Evolutionary conservation across 345 rosid genomes (phyloP).

Genomic region (Lenwebbia sp.): DNA sequence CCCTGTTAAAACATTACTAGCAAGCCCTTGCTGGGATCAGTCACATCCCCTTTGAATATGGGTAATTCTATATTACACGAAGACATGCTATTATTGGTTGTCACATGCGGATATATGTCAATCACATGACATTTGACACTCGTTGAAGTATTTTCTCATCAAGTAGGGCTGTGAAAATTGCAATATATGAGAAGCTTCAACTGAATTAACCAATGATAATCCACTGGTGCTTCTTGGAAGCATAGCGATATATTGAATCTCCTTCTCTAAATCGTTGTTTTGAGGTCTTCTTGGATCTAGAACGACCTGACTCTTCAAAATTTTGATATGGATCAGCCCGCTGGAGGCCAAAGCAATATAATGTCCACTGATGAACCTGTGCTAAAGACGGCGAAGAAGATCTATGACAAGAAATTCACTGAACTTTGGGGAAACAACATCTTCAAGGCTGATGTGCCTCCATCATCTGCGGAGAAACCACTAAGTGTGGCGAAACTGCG

Average conservation of each 20-base stretch:
- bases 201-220: neutral
- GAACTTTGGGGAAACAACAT: conserved; percentile 87
- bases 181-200: neutral
- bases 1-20: conserved; percentile 17
- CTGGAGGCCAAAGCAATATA: conserved; percentile 24
- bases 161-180: neutral
- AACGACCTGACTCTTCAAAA: neutral
- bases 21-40: conserved; percentile 87
- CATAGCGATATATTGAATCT: neutral
- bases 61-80: neutral
- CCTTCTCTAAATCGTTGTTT: neutral
- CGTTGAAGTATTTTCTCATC: neutral
- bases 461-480: conserved; percentile 49
- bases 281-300: neutral
- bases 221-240: neutral
- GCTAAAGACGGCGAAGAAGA: conserved; percentile 82
- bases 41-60: conserved; percentile 38
- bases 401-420: conserved; percentile 52
- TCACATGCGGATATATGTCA: neutral
- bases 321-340: conserved; percentile 14
- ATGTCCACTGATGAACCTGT: conserved; percentile 20
- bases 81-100: neutral
- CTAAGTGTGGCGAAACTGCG: conserved; percentile 60
- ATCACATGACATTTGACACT: neutral
- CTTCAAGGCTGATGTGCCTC: conserved; percentile 60